Evolutionary conservation across 1,284 basidiomycete species (phyloP), one percentile per base, ranked within the genome.

Genomic region (Pseudozyma hubeiensis): DNA sequence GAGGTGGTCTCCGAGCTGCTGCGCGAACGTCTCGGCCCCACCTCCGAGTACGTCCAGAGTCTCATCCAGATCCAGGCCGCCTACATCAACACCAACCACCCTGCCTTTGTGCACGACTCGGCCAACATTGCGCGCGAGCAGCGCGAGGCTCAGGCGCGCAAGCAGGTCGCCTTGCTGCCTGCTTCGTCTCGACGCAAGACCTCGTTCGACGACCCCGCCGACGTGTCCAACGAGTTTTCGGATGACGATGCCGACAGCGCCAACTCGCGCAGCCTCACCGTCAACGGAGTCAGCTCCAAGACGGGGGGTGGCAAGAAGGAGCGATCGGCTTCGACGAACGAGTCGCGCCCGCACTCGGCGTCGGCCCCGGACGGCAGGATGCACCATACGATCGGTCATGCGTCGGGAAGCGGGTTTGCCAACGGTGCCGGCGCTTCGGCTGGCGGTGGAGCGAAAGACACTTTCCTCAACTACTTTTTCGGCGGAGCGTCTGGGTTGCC

Each of bases 71-170:
- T 99, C 61, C 97, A 99, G 86, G 93, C 94, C 1, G 95, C 97
- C 11, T 99, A 99, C 85, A 99, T 99, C 88, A 99, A 99, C 86
- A 97, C 95, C 61, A 97, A 96, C 84, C 94, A 97, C 82, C 94
- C 94, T n/a, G 88, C 83, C 88, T 96, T 95, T 85, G 90, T 94
- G n/a, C 77, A 81, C 30, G 82, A 83, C 58, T 83, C 81, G 56
- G 81, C 81, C 60, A 81, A 79, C 62, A 83, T 84, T 58, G 81
- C 82, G 17, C 70, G 76, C 48, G 76, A 80, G 64, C 79, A 80
- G 54, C 73, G 81, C 24, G 81, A 82, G 24, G 51, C 71, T 11
- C 75, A 78, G 57, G 57, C 77, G 14, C 64, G 64, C 55, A 78
- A 75, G 67, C 73, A 78, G 58, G 53, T 65, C 17, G 65, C 74